Base-by-base conservation (phyloP, 1,284 basidiomycete species). In the Polyporus tsugae region DNA sequence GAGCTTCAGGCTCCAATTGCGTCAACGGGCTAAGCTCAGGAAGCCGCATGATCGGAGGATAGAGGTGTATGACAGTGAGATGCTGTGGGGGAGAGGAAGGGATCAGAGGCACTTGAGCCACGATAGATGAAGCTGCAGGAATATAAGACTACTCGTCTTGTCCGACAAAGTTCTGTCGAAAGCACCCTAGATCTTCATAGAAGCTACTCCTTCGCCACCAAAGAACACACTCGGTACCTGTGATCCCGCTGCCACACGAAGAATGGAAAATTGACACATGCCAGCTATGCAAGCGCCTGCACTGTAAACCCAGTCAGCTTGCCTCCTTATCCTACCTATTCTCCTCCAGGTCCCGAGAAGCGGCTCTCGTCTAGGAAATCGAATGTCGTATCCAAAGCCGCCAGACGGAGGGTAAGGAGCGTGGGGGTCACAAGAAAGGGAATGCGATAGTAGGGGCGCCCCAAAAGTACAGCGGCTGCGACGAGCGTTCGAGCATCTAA, bases 391-490 rank as follows among this genome's bases (percentile, higher is more conserved):
- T 49, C n/a, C n/a, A 25, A 4, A 25, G 4, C 46, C 22, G 22
- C 11, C 9, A 22, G 9, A 9, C 22, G 11, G 22, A 25, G 11
- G 22, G 46, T 49, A 49, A 49, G 22, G 46, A 49, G 22, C 46
- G 46, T 49, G 22, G 46, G 25, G 3, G 46, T 22, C 9, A 33
- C 49, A 33, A 63, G 49, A 41, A 35, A 55, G 44, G 22, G 35
- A 52, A 53, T 60, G 22, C 42, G n/a, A 42, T 59, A 64, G 52
- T 39, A 29, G 33, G 36, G 52, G 42, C 46, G 60, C 60, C 57
- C 60, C 60, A 62, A 57, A 29, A 53, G 22, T 62, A 62, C 65
- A 62, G 38, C 55, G 53, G 60, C 53, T 42, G 41, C 33, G 33
- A 39, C 52, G 25, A 61, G 52, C 53, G 44, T 62, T 49, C 46